A percentile compares a stretch with the other conserved stretches of the same genome.
These are phyloP conservation scores for Oropetium thomaeum DNA, from an alignment of 176 grass and related monocot genomes.

Conservation along the genomic window DNA sequence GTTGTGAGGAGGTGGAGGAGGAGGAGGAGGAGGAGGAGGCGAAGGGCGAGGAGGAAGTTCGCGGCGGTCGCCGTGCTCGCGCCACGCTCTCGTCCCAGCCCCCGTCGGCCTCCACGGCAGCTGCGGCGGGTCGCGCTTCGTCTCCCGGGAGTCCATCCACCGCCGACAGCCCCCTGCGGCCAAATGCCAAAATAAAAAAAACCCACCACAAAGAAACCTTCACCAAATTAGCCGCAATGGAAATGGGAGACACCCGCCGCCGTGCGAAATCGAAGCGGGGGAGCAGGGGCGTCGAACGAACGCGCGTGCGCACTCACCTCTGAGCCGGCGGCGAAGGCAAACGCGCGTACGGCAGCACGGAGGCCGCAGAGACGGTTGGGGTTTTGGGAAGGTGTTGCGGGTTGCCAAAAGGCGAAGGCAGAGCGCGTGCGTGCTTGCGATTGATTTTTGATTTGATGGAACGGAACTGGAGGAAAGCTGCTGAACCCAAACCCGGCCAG, in stretches of 20 bases:
- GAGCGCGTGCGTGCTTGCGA: not conserved
- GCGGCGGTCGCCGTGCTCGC: not conserved
- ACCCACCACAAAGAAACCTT: not conserved
- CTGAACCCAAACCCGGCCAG: too few species aligned
- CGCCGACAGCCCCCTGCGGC: not conserved
- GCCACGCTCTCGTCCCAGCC: not conserved
- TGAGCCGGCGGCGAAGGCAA: not conserved
- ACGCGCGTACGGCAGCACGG: not conserved
- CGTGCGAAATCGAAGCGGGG: not conserved
- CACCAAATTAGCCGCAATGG: not conserved
- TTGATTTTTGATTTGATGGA: too few species aligned
- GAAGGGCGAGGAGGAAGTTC: not conserved
- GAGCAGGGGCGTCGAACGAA: not conserved
- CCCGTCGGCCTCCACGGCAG: not conserved
- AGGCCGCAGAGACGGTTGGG: not conserved
- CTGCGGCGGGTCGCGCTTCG: not conserved
- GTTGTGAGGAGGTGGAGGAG: not conserved
- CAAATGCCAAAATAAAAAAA: too few species aligned
- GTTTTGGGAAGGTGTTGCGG: slow-evolving; percentile 1
- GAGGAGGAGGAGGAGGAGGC: not conserved
- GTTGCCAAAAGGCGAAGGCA: not conserved
- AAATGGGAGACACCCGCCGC: not conserved
- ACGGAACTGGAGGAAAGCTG: too few species aligned
- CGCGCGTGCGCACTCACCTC: not conserved
- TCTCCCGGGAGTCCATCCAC: not conserved